Base-by-base conservation (phyloP, 2,329 filamentous ascomycete species). In the Cladosporium oxysporum region DNA sequence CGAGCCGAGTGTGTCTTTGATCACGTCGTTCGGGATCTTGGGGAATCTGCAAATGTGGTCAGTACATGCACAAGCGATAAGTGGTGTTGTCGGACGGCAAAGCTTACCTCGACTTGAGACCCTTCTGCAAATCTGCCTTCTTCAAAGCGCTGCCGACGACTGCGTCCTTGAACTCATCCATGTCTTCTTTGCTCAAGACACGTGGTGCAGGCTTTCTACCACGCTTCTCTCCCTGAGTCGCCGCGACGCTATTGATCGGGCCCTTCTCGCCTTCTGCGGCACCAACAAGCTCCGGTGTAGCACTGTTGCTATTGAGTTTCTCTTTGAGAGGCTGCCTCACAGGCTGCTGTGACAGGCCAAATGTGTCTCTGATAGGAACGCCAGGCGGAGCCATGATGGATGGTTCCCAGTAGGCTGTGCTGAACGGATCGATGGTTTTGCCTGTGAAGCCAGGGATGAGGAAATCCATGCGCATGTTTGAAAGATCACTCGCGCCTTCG, bases 341-440 rank as follows among this genome's bases (percentile, higher is more conserved):
- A 41, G 63, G 21, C 11, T 52, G 57, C 37, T 64, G 62, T 31
- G 55, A 57, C 8, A 59, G 26, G 23, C 57, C 61, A 12, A 63
- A 63, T 16, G 50, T 63, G 35, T 63, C 61, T 33, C 16, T 63
- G 33, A 63, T 35, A 21, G 61, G 61, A 47, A 59, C 66, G 52
- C 68, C 61, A 33, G 67, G 65, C 41, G 68, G 52, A 18, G 70
- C 52, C 44, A 74, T 65, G 7, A 23, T 72, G 2, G 77, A 72
- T 11, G 75, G 73, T 8, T 77, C 76, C 95, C 95, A 98, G 77
- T 98, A 98, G 0, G 82, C 78, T 0, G 87, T 87, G 0, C 92
- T 93, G 75, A 94, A 96, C 0, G 95, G 95, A 73, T 99, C 89
- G 69, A 99, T 94, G 8, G 88, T 87, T 79, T 63, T 77, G 75